Evolutionary conservation across 495 filamentous ascomycete genomes (phyloP).

Genomic region (Xylaria cubensis): DNA sequence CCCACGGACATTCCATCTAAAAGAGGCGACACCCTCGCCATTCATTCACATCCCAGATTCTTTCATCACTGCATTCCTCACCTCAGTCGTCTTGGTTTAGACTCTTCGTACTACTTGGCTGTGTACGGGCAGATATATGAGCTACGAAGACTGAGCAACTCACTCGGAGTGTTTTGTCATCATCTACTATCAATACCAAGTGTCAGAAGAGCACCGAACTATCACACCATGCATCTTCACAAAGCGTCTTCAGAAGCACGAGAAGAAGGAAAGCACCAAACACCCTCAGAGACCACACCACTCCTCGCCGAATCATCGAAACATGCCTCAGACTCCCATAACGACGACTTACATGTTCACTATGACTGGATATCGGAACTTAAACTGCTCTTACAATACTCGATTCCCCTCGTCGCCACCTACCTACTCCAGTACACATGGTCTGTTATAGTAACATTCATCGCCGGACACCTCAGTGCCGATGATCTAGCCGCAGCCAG

Average conservation of each 20-base stretch:
- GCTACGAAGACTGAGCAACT: background rate
- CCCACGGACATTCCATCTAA: background rate
- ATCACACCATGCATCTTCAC: background rate
- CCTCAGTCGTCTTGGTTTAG: background rate
- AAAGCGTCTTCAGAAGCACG: background rate
- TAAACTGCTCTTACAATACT: conserved; percentile 57
- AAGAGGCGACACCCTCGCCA: conserved; percentile 6
- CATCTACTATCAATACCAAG: background rate
- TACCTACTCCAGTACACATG: conserved; percentile 78
- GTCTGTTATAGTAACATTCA: conserved; percentile 73
- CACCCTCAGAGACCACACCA: conserved; percentile 21
- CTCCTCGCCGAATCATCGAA: conserved; percentile 22
- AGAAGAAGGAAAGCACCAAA: background rate
- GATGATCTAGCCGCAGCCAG: conserved; percentile 67
- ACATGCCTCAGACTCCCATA: background rate
- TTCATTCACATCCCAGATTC: no score
- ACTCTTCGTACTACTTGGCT: background rate
- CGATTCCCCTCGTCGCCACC: conserved; percentile 70
- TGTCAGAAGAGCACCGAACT: background rate
- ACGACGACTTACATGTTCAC: background rate
- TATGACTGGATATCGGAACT: conserved; percentile 36
- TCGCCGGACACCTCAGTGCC: conserved; percentile 70
- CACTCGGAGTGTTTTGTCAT: background rate
- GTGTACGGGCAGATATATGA: background rate
- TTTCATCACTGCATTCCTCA: background rate